These are phyloP conservation scores for Thraustotheca clavata DNA, from an alignment of 352 stramenopile species.

Conservation along the genomic window DNA sequence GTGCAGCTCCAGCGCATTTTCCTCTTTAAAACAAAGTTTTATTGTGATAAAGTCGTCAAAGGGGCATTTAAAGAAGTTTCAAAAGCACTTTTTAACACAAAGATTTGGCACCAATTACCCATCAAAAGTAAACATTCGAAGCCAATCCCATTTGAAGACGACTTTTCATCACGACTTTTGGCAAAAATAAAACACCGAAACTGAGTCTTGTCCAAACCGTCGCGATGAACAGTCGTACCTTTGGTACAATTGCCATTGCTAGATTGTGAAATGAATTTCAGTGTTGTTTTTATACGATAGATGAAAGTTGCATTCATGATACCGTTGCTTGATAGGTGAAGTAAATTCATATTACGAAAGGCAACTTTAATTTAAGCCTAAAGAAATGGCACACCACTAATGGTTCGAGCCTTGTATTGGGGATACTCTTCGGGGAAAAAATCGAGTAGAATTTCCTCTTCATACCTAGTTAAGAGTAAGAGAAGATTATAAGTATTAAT, in stretches of 20 bases:
- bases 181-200: neutral
- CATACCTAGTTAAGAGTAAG: slow-evolving; percentile 43
- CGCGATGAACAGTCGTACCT: neutral
- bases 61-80: too few relatives aligned
- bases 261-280: neutral
- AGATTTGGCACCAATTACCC: too few relatives aligned
- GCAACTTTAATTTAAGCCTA: neutral
- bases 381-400: slow-evolving; percentile 92
- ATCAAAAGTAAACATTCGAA: neutral
- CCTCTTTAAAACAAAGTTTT: too few relatives aligned
- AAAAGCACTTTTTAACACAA: too few relatives aligned
- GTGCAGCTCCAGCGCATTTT: neutral
- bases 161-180: neutral
- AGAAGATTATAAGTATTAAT: neutral
- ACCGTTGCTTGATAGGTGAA: too few relatives aligned
- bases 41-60: too few relatives aligned
- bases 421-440: slow-evolving; percentile 92
- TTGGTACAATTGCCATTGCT: neutral
- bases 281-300: too few relatives aligned
- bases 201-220: neutral
- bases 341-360: too few relatives aligned
- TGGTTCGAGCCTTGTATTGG: slow-evolving; percentile 77
- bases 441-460: slow-evolving; percentile 85
- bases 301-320: too few relatives aligned
- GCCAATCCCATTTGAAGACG: neutral